phyloP scores from a whole-genome alignment of 768 basidiomycete genomes.

The Daedalea quercina region DNA sequence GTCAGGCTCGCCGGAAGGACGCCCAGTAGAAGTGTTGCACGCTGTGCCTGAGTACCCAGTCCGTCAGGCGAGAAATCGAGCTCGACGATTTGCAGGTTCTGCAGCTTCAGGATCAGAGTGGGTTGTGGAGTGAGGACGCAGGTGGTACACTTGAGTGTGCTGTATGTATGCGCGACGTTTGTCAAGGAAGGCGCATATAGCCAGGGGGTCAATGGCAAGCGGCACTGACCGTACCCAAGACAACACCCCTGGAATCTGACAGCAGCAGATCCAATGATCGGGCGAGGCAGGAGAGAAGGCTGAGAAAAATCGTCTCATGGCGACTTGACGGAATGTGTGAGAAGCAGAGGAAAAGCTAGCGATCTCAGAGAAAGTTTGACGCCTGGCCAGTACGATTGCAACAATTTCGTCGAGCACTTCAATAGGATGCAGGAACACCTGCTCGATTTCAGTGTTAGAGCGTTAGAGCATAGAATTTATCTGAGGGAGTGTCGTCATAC shows the following conservation, averaged over 20 bases:
- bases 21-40: slow-evolving; percentile 15
- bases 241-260: slow-evolving; percentile 15
- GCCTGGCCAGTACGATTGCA: slow-evolving; percentile 10
- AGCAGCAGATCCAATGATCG: slow-evolving; percentile 9
- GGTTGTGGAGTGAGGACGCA: slow-evolving; percentile 5
- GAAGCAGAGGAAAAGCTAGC: slow-evolving; percentile 21
- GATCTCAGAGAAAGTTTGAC: slow-evolving; percentile 18
- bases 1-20: slow-evolving; percentile 32
- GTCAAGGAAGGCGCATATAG: not conserved
- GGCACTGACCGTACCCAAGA: slow-evolving; percentile 23
- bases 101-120: slow-evolving; percentile 5
- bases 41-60: slow-evolving; percentile 15
- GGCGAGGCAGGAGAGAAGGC: slow-evolving; percentile 11
- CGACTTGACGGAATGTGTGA: slow-evolving; percentile 21
- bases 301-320: slow-evolving; percentile 22
- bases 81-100: slow-evolving; percentile 6
- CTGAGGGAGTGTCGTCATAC: too few relatives aligned
- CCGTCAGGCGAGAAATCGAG: slow-evolving; percentile 20
- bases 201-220: not conserved
- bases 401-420: slow-evolving; percentile 24
- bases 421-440: slow-evolving; percentile 4
- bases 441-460: slow-evolving; percentile 13
- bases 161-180: slow-evolving; percentile 16
- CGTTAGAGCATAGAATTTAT: too few relatives aligned
- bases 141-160: slow-evolving; percentile 12